Percentiles rank a stretch among this genome's conserved stretches.
phyloP scores from a whole-genome alignment of 768 basidiomycete species.

The Phylloporus arenicola region DNA sequence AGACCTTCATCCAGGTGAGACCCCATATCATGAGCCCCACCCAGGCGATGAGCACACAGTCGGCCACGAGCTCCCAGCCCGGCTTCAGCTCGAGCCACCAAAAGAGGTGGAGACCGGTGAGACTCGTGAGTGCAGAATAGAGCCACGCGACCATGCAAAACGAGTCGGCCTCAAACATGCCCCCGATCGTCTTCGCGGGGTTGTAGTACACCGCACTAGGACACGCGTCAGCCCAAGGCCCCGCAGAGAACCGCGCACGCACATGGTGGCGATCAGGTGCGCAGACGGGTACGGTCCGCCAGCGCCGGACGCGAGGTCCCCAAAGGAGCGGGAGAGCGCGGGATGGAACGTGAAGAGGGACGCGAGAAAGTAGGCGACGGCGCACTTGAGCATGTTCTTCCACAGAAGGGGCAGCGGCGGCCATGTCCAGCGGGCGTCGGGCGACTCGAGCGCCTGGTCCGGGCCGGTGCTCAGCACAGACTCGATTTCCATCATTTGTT shows the following conservation, averaged over 20 bases:
- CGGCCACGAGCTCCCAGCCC: slow-evolving; percentile 71
- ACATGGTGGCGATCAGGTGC: slow-evolving; percentile 94
- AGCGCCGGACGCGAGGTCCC: slow-evolving; percentile 47
- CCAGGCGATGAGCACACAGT: slow-evolving; percentile 71
- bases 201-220: slow-evolving; percentile 80
- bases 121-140: slow-evolving; percentile 67
- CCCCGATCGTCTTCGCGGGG: slow-evolving; percentile 89
- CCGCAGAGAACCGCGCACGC: too few species aligned
- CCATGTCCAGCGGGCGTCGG: slow-evolving; percentile 8
- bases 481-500: slow-evolving; percentile 66
- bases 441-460: slow-evolving; percentile 4
- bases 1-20: slow-evolving; percentile 88
- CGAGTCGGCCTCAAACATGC: slow-evolving; percentile 86
- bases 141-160: slow-evolving; percentile 69
- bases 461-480: background rate
- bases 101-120: slow-evolving; percentile 72
- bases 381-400: slow-evolving; percentile 84
- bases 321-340: slow-evolving; percentile 61
- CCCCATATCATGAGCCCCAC: slow-evolving; percentile 77
- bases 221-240: slow-evolving; percentile 10
- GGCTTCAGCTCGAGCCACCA: slow-evolving; percentile 70
- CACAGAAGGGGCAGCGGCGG: slow-evolving; percentile 42
- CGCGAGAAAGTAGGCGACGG: slow-evolving; percentile 82
- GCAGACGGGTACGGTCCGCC: slow-evolving; percentile 67
- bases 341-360: slow-evolving; percentile 92